Evolutionary conservation across 2,329 filamentous ascomycete species (phyloP).

Genomic region (Claviceps quebecensis): DNA sequence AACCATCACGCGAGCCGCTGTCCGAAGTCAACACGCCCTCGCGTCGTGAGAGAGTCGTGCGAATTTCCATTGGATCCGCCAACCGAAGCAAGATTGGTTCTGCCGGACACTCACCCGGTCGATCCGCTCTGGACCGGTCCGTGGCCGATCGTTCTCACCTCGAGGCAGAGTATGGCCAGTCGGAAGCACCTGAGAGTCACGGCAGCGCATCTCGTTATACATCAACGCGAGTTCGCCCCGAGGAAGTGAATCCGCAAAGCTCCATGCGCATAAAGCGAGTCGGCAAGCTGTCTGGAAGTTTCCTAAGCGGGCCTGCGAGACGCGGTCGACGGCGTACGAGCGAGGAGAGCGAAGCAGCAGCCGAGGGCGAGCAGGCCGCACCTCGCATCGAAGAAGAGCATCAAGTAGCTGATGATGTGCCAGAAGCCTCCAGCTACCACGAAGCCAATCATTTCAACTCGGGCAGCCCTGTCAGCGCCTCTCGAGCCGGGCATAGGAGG

Average conservation of each 20-base stretch:
- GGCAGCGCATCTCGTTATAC: constrained; percentile 40
- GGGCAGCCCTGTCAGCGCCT: constrained; percentile 42
- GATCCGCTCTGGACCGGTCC: constrained; percentile 20
- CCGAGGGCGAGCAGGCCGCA: constrained; percentile 26
- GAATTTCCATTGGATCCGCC: constrained; percentile 37
- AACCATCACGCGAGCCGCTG: constrained; percentile 20
- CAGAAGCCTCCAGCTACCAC: constrained; percentile 30
- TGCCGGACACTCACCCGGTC: constrained; percentile 22
- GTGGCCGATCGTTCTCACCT: constrained; percentile 19
- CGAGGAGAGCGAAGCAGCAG: constrained; percentile 41
- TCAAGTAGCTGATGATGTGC: constrained; percentile 23
- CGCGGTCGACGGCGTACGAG: constrained; percentile 56
- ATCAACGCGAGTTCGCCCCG: constrained; percentile 36
- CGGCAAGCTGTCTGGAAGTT: constrained; percentile 60
- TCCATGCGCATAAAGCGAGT: constrained; percentile 68
- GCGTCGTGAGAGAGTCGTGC: constrained; percentile 37
- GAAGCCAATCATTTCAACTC: constrained; percentile 34
- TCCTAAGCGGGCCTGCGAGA: constrained; percentile 66
- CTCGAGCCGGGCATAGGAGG: constrained; percentile 27
- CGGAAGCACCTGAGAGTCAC: constrained; percentile 36
- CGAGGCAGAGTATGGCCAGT: constrained; percentile 31
- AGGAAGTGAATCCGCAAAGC: constrained; percentile 56
- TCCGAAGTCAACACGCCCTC: constrained; percentile 40
- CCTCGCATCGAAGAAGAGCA: constrained; percentile 29
- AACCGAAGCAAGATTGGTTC: constrained; percentile 24